A percentile compares a stretch with the other conserved stretches of the same genome.
These are phyloP conservation scores for Phytophthora pseudosyringae DNA, from an alignment of 352 stramenopile genomes.

Conservation along the genomic window DNA sequence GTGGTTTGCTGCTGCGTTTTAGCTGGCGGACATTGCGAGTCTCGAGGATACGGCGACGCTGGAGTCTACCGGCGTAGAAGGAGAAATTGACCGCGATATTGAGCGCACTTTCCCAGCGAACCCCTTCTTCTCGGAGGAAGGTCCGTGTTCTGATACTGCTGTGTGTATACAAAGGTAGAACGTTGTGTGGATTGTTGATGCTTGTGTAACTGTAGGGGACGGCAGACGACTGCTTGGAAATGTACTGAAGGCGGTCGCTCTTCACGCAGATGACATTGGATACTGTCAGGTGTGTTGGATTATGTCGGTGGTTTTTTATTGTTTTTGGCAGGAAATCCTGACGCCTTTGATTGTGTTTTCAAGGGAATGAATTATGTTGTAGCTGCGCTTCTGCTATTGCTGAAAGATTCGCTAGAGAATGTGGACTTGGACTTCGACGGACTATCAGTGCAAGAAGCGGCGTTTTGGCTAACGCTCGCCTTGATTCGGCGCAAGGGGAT, in stretches of 20 bases:
- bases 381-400: constrained; percentile 58
- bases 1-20: background rate
- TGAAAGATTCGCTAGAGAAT: constrained; percentile 32
- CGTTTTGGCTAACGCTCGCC: constrained; percentile 67
- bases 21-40: constrained; percentile 52
- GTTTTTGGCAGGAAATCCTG: background rate
- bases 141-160: constrained; percentile 12
- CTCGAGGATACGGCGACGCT: constrained; percentile 46
- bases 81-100: constrained; percentile 80
- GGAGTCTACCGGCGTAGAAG: constrained; percentile 66
- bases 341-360: constrained; percentile 3
- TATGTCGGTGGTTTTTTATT: background rate
- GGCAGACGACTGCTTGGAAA: constrained; percentile 69
- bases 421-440: constrained; percentile 13
- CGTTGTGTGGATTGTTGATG: constrained; percentile 3
- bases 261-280: constrained; percentile 60
- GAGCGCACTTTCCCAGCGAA: constrained; percentile 72
- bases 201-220: constrained; percentile 39
- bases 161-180: background rate
- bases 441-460: constrained; percentile 50
- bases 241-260: constrained; percentile 71
- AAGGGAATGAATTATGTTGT: constrained; percentile 90
- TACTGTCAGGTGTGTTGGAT: constrained; percentile 71
- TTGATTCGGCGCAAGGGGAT: constrained; percentile 65
- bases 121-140: constrained; percentile 55